Percentiles rank a stretch among this genome's conserved stretches.
Conservation (phyloP, 2,329 filamentous ascomycete species). For the Paraconiothyrium brasiliense region DNA sequence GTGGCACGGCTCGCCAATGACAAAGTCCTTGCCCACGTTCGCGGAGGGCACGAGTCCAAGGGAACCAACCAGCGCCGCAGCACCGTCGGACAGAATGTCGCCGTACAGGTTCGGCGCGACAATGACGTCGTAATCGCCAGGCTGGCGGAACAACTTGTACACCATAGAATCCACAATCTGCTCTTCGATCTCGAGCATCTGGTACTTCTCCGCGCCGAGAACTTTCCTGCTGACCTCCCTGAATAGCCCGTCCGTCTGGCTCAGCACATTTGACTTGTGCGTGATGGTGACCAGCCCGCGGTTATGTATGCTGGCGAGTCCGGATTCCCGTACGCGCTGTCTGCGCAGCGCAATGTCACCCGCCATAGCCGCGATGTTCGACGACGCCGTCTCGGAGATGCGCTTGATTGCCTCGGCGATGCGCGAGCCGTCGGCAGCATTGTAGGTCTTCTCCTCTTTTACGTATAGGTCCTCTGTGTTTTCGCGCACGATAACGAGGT, state of each 20-base stretch:
- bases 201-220: slow-evolving; percentile 72
- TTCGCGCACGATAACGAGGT: slow-evolving; percentile 97
- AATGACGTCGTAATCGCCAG: slow-evolving; percentile 94
- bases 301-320: slow-evolving; percentile 69
- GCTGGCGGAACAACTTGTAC: slow-evolving; percentile 98
- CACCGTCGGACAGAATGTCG: slow-evolving; percentile 94
- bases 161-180: slow-evolving; percentile 99
- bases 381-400: slow-evolving; percentile 85
- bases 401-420: slow-evolving; percentile 98
- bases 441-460: slow-evolving; percentile 90
- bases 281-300: slow-evolving; percentile 89
- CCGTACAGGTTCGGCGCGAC: slow-evolving; percentile 98
- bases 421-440: slow-evolving; percentile 76
- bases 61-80: slow-evolving; percentile 90
- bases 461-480: slow-evolving; percentile 99
- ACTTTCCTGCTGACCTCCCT: slow-evolving; percentile 79
- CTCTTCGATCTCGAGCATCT: slow-evolving; percentile 78
- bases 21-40: slow-evolving; percentile 93
- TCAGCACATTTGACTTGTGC: slow-evolving; percentile 97
- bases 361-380: slow-evolving; percentile 89
- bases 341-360: slow-evolving; percentile 91
- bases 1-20: slow-evolving; percentile 98
- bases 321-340: slow-evolving; percentile 76
- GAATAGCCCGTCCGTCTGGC: slow-evolving; percentile 96
- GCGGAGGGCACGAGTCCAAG: slow-evolving; percentile 92